Percentiles rank a stretch among this genome's conserved stretches.
Conservation (phyloP, 179 eudicot genomes). For the Silene coronaria region DNA sequence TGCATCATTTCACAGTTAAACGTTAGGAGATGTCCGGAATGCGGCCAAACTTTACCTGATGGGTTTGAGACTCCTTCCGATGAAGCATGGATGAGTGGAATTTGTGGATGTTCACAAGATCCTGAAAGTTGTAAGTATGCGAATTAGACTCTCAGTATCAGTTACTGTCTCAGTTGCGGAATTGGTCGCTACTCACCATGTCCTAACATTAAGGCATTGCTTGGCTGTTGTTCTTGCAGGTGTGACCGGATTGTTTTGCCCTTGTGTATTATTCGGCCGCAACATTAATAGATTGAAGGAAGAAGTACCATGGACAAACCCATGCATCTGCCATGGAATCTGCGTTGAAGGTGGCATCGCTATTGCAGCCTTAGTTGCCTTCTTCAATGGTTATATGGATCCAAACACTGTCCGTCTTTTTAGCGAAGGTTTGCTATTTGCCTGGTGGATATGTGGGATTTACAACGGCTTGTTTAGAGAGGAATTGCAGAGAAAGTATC, state of each 20-base stretch:
- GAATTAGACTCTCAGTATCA: no score
- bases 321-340: constrained; percentile 56
- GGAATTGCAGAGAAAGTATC: constrained; percentile 59
- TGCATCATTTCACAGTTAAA: constrained; percentile 34
- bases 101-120: constrained; percentile 63
- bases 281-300: constrained; percentile 40
- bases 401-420: constrained; percentile 50
- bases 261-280: constrained; percentile 59
- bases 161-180: background rate
- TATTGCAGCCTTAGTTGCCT: constrained; percentile 40
- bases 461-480: constrained; percentile 62
- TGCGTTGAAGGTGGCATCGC: constrained; percentile 68
- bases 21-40: constrained; percentile 50
- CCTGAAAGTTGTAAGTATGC: constrained; percentile 67
- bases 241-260: constrained; percentile 58
- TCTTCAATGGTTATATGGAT: constrained; percentile 49
- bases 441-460: constrained; percentile 80
- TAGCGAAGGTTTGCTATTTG: constrained; percentile 56
- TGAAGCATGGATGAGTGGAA: constrained; percentile 76
- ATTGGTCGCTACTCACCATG: background rate
- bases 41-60: constrained; percentile 65
- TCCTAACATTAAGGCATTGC: background rate
- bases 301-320: constrained; percentile 40
- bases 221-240: constrained; percentile 31
- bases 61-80: constrained; percentile 60